A percentile compares a stretch with the other conserved stretches of the same genome.
These are phyloP conservation scores for Zalaria sp. DNA, from an alignment of 2,329 filamentous ascomycete species.

Conservation along the genomic window DNA sequence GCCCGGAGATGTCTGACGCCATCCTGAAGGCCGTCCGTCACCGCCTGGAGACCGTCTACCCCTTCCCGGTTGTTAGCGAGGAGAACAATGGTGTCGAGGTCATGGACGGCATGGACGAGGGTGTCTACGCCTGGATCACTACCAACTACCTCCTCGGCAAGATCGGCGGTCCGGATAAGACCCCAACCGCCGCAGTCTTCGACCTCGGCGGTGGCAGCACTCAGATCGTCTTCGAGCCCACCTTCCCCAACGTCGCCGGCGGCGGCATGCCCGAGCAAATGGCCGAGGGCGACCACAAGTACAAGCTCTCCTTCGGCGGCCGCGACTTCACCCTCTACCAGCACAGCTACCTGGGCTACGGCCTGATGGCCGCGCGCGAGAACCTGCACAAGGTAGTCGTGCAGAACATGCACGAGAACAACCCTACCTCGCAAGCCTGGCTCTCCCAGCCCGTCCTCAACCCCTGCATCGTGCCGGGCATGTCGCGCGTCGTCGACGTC, in stretches of 20 bases:
- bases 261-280: constrained; percentile 79
- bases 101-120: constrained; percentile 95
- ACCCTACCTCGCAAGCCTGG: constrained; percentile 47
- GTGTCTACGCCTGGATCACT: constrained; percentile 98
- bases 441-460: constrained; percentile 58
- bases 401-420: constrained; percentile 51
- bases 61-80: constrained; percentile 81
- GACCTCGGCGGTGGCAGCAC: constrained; percentile 95
- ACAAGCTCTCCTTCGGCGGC: constrained; percentile 78
- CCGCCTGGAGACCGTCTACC: constrained; percentile 76
- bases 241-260: constrained; percentile 57
- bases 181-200: constrained; percentile 83
- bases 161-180: constrained; percentile 84
- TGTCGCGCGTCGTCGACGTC: constrained; percentile 59
- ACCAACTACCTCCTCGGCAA: constrained; percentile 97
- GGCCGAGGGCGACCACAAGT: constrained; percentile 88
- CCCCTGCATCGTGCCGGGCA: constrained; percentile 75
- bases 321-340: constrained; percentile 89
- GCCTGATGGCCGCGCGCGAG: constrained; percentile 86
- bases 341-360: constrained; percentile 94
- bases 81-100: constrained; percentile 83
- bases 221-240: constrained; percentile 97
- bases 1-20: constrained; percentile 62
- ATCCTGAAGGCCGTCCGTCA: constrained; percentile 75
- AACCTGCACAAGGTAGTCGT: constrained; percentile 67